A percentile compares a stretch with the other conserved stretches of the same genome.
phyloP scores from a whole-genome alignment of 345 rosid species.

The Mallotus nudiflorus region DNA sequence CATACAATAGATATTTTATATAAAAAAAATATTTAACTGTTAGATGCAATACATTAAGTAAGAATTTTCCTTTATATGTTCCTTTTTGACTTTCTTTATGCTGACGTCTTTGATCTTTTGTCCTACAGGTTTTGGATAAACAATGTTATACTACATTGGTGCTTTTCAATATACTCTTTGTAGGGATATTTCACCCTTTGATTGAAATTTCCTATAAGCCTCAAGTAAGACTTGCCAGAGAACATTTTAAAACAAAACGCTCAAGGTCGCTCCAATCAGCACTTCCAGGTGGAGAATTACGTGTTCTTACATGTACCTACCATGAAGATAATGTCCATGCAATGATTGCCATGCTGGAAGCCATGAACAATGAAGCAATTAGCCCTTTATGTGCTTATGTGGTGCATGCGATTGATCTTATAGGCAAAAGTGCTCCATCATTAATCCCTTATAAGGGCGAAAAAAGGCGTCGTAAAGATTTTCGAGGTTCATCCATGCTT shows the following conservation, averaged over 20 bases:
- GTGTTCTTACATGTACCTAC: constrained; percentile 32
- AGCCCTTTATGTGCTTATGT: constrained; percentile 23
- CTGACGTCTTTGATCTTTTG: background rate
- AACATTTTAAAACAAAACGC: background rate
- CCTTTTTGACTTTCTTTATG: too few relatives aligned
- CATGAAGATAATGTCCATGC: constrained; percentile 30
- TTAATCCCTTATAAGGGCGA: constrained; percentile 22
- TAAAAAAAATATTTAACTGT: too few relatives aligned
- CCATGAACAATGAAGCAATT: constrained; percentile 7
- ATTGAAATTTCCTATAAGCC: background rate
- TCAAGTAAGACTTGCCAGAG: background rate
- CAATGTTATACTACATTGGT: background rate
- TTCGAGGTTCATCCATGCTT: too few relatives aligned
- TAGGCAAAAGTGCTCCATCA: constrained; percentile 27
- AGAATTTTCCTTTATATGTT: background rate
- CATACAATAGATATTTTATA: too few relatives aligned
- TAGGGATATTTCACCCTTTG: background rate
- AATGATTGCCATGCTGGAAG: constrained; percentile 33
- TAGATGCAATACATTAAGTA: too few relatives aligned
- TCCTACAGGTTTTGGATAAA: background rate
- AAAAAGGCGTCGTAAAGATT: too few relatives aligned
- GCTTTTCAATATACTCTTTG: background rate
- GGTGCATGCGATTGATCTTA: constrained; percentile 26
- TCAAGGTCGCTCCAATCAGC: background rate
- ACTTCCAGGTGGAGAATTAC: constrained; percentile 12